Evolutionary conservation across 345 rosid genomes (phyloP).

Genomic region (Salix purpurea): DNA sequence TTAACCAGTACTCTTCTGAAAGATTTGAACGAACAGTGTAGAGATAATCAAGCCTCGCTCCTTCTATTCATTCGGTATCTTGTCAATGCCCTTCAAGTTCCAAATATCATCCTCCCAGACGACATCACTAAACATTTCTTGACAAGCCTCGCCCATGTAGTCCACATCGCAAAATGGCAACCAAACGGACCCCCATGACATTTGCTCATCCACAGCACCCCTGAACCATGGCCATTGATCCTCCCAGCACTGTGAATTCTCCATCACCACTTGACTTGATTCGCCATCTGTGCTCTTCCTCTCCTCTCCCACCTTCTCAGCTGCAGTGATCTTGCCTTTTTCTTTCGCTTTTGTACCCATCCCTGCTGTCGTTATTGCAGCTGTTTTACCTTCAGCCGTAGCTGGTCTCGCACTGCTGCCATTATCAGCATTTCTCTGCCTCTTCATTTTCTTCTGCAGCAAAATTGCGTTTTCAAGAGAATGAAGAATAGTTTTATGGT

Average conservation of each 20-base stretch:
- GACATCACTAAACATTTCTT: constrained; percentile 43
- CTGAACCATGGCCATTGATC: constrained; percentile 19
- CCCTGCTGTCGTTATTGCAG: neutral
- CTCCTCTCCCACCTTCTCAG: constrained; percentile 15
- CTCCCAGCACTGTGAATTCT: neutral
- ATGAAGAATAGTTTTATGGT: too few species aligned
- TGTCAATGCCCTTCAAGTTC: constrained; percentile 44
- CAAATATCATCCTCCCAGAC: constrained; percentile 69
- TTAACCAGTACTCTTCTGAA: neutral
- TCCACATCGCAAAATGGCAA: constrained; percentile 64
- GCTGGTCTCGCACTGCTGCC: constrained; percentile 3
- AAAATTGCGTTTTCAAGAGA: neutral
- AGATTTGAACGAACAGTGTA: neutral
- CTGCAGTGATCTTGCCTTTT: constrained; percentile 13
- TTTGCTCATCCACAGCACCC: constrained; percentile 42
- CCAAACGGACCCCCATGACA: constrained; percentile 55
- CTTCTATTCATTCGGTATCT: constrained; percentile 19
- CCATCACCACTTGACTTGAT: neutral
- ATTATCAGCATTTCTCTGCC: constrained; percentile 16
- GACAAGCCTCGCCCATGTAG: constrained; percentile 37
- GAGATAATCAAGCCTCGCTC: neutral
- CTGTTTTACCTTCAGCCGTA: neutral
- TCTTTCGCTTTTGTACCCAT: neutral
- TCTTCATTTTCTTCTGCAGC: constrained; percentile 28
- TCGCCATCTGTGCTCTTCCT: neutral